Base-by-base conservation (phyloP, 1,284 basidiomycete genomes). In the Heliocybe sulcata region DNA sequence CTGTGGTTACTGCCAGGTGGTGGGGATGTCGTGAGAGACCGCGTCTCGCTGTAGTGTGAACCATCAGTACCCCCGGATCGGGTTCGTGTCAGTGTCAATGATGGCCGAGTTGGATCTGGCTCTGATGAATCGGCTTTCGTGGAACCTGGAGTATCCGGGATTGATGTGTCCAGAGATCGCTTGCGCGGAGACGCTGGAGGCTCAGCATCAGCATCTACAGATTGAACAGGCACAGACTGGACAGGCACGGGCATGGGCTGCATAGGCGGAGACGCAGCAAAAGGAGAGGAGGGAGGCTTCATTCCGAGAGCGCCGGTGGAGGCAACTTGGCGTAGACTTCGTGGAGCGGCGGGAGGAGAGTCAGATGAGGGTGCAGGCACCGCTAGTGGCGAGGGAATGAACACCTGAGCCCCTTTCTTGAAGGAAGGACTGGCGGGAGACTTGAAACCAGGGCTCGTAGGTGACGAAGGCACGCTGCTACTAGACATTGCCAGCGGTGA, bases 401-500 rank as follows among this genome's bases (percentile, higher is more conserved):
- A 42, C 38, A 42, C 38, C n/a, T 42, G 38, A n/a, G 38, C 6
- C 8, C 38, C 16, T 42, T 42, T 42, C 38, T 20, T 16, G 16
- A 42, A 42, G 38, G 38, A 8, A 16, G 38, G 38, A 20, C 38
- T 42, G 16, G 38, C n/a, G 38, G 38, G 38, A n/a, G 38, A 42
- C 16, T 42, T 42, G 6, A 16, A n/a, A 6, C 4, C 4, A 31
- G 29, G 4, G 16, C 4, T 42, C 8, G 38, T 42, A 20, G 38
- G 38, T 16, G 38, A 42, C 12, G 38, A 42, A 42, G 38, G 38
- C 38, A 42, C 38, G 56, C 63, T 72, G 58, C 76, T 73, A 42
- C 71, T 71, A 2, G 77, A 72, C 1, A 77, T 60, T 0, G 80
- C 79, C 2, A 83, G 69, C 0, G 82, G 80, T 1, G 82, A 83